A percentile compares a stretch with the other conserved stretches of the same genome.
phyloP scores from a whole-genome alignment of 495 filamentous ascomycete species.

The Chaetomium fimeti region DNA sequence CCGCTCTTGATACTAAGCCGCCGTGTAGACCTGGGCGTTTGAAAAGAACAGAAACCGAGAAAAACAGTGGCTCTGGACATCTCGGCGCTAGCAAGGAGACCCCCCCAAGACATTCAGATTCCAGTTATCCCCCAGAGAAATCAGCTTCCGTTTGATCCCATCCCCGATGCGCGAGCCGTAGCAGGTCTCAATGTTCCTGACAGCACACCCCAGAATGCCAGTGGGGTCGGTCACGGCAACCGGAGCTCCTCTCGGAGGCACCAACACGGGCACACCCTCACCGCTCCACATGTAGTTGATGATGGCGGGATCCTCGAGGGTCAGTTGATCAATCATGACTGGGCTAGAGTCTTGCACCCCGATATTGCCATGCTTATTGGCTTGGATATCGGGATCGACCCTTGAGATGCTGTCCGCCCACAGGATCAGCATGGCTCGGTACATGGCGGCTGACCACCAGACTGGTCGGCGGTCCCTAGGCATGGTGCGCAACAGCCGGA shows the following conservation, averaged over 20 bases:
- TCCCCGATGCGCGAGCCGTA: slow-evolving; percentile 44
- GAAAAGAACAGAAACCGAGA: background rate
- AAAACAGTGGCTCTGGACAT: background rate
- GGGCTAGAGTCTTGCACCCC: slow-evolving; percentile 3
- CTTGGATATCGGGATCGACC: slow-evolving; percentile 38
- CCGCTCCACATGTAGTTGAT: slow-evolving; percentile 40
- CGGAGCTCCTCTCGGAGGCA: slow-evolving; percentile 30
- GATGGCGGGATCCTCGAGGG: slow-evolving; percentile 41
- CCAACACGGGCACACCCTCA: slow-evolving; percentile 42
- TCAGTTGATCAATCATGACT: slow-evolving; percentile 44
- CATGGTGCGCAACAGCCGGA: slow-evolving; percentile 51
- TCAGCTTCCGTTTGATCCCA: slow-evolving; percentile 49
- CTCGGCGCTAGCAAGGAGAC: background rate
- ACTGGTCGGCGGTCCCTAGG: slow-evolving; percentile 44
- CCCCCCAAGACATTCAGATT: slow-evolving; percentile 23
- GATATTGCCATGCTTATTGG: slow-evolving; percentile 22
- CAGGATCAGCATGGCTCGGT: slow-evolving; percentile 52
- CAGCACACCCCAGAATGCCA: slow-evolving; percentile 45
- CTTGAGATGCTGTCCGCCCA: slow-evolving; percentile 48
- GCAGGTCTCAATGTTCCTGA: slow-evolving; percentile 48
- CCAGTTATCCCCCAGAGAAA: slow-evolving; percentile 39
- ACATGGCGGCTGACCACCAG: slow-evolving; percentile 57
- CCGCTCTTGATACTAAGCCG: background rate
- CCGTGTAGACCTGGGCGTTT: background rate
- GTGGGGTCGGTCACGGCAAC: slow-evolving; percentile 40